Base-by-base conservation (phyloP, 1,284 basidiomycete genomes). In the Leucocoprinus gongylophorus region DNA sequence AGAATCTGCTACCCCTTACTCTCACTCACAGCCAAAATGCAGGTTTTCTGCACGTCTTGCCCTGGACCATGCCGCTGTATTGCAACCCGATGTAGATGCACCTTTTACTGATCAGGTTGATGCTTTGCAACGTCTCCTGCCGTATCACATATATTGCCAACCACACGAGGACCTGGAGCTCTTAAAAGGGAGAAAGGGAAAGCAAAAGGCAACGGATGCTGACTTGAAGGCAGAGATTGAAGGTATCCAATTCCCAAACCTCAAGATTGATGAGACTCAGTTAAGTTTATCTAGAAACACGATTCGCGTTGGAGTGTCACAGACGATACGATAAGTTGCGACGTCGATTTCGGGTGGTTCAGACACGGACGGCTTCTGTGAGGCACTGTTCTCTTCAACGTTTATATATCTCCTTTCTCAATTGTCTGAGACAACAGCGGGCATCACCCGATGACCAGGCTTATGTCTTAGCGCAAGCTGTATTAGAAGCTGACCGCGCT, bases 131-230 rank as follows among this genome's bases (percentile, higher is more conserved):
- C 75, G 86, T 47, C 70, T 90, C 15, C 66, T 90, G 21, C 87
- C 87, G 0, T 90, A 86, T 62, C 87, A 90, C 62, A 67, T 90
- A 48, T 88, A 83, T 58, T 83, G 85, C 57, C 81, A 86, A 52
- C 86, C 86, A 0, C 67, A 67, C 51, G 79, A 82, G 40, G 88
- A 89, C 59, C 58, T 86, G 53, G 64, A 67, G 17, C 38, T 58
- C 8, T 48, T 73, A 46, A 58, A 54, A 45, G 65, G 62, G 20
- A 72, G 69, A 39, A 87, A 88, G 63, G 77, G 80, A 6, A 86
- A 85, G 61, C 77, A 67, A 54, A 81, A 72, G 57, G 76, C 76
- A 1, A 70, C 65, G 9, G 71, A 74, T 46, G 60, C 65, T 28
- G 71, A 75, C 50, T 59, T 75, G 15, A 64, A 65, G 50, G 69